Base-by-base conservation (phyloP, 345 rosid genomes). In the Eucalyptus brandiana region DNA sequence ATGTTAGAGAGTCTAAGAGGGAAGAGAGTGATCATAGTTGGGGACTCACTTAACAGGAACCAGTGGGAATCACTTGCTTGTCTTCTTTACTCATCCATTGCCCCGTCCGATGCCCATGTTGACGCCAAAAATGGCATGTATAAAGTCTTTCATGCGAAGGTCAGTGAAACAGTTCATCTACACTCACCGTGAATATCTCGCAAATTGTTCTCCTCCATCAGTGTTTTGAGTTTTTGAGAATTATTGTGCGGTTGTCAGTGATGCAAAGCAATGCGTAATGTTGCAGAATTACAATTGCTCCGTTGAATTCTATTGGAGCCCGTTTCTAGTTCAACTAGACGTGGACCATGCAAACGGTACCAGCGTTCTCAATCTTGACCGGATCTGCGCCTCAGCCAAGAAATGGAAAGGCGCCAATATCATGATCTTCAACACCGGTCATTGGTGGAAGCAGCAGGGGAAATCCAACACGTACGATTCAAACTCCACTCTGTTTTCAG, bases 51-150 rank as follows among this genome's bases (percentile, higher is more conserved):
- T 32, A 93, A 93, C 91, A 88, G 93, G 90, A 93, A 94, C 91
- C 96, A 94, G 90, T 94, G 93, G 91, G 96, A 95, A 80, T 93
- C 97, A 69, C 94, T 95, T 65, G 92, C 93, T 89, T 94, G 94
- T 69, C 93, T 94, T 88, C 93, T 95, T 60, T 93, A 93, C 88
- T 92, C 95, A 86, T 89, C 93, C 32, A 47, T 91, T 18, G 91
- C 93, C 90, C 69, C 93, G 49, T 90, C 92, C 28, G 89, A 65
- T 49, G 87, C 92, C 72, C 86, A 30, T 40, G 88, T 94, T 26
- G 86, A 92, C 48, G 87, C 51, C 24, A 40, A 37, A 23, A 28
- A 87, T 10, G 26, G 90, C 24, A 48, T 3, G 19, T 88, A 87
- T 50, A 93, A 93, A 89, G 69, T 92, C 88, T 94, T 95, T 85